These are phyloP conservation scores for Diaporthe vexans DNA, from an alignment of 2,329 filamentous ascomycete species.

Conservation along the genomic window DNA sequence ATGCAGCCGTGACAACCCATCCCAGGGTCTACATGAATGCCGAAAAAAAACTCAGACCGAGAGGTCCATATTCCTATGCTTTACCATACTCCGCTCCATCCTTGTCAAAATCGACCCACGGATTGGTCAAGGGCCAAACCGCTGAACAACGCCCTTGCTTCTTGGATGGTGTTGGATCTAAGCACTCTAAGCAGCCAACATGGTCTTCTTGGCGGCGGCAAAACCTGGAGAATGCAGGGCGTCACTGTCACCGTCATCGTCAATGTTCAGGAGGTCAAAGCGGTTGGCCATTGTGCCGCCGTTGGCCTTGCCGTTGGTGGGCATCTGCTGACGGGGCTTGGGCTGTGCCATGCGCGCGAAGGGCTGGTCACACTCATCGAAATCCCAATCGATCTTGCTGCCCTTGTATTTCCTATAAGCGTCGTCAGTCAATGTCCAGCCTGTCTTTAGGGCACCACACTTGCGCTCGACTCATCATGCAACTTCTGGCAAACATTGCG, in stretches of 20 bases:
- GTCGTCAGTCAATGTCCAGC: slow-evolving; percentile 7
- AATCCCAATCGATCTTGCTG: slow-evolving; percentile 77
- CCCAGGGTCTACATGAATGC: slow-evolving; percentile 6
- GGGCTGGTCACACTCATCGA: slow-evolving; percentile 79
- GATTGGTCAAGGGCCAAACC: neutral
- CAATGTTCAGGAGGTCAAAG: slow-evolving; percentile 71
- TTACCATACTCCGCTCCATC: neutral
- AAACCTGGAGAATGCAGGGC: slow-evolving; percentile 47
- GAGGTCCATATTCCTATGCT: neutral
- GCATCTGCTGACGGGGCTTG: slow-evolving; percentile 46
- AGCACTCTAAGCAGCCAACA: slow-evolving; percentile 43
- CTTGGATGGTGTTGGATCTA: slow-evolving; percentile 37
- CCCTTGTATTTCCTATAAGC: slow-evolving; percentile 73
- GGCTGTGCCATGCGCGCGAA: slow-evolving; percentile 54
- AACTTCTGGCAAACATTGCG: slow-evolving; percentile 81
- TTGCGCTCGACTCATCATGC: slow-evolving; percentile 77
- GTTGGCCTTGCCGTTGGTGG: slow-evolving; percentile 51
- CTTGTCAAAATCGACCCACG: neutral
- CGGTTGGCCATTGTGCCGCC: slow-evolving; percentile 64
- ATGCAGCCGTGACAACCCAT: neutral
- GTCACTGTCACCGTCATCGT: slow-evolving; percentile 58
- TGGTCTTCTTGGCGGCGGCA: slow-evolving; percentile 44
- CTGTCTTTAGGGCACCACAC: slow-evolving; percentile 45
- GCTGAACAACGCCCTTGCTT: neutral
- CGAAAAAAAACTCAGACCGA: neutral